Conservation (phyloP, 768 basidiomycete genomes). For the Panaeolus cyanescens region DNA sequence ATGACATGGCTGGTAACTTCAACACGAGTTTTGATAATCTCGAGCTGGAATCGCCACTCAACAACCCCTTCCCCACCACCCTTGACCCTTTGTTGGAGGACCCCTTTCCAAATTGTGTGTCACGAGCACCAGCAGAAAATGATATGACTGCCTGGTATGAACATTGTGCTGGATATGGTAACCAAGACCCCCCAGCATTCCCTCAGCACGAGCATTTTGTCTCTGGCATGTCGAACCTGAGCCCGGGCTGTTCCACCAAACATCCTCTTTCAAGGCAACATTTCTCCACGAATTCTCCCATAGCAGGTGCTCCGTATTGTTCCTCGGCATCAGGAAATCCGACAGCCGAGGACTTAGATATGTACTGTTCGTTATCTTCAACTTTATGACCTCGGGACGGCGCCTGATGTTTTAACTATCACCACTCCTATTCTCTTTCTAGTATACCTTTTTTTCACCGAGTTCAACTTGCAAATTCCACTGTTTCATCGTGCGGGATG, state of each 20-base stretch:
- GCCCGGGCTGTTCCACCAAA: conserved; percentile 22
- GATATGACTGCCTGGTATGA: conserved; percentile 35
- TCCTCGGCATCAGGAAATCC: conserved; percentile 31
- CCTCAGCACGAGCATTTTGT: conserved; percentile 21
- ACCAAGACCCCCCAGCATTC: conserved; percentile 24
- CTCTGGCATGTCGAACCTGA: conserved; percentile 23
- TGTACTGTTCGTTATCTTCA: conserved; percentile 50
- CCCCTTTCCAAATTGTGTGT: conserved; percentile 31
- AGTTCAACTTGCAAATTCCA: conserved; percentile 55
- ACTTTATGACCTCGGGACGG: background rate
- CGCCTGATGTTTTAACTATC: background rate
- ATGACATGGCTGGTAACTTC: conserved; percentile 28
- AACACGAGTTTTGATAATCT: conserved; percentile 31
- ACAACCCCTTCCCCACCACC: conserved; percentile 35
- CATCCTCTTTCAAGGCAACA: conserved; percentile 21
- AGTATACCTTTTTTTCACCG: conserved; percentile 59
- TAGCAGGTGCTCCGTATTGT: conserved; percentile 20
- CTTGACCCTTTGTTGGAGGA: conserved; percentile 39
- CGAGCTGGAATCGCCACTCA: conserved; percentile 28
- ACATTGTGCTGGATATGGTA: conserved; percentile 33
- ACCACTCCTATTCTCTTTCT: conserved; percentile 5
- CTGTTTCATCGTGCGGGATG: conserved; percentile 59
- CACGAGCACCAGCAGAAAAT: conserved; percentile 22
- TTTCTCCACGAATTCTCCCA: conserved; percentile 18
- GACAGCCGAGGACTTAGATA: conserved; percentile 50